Base-by-base conservation (phyloP, 108 stramenopile species). In the Schizochytrium sp. region DNA sequence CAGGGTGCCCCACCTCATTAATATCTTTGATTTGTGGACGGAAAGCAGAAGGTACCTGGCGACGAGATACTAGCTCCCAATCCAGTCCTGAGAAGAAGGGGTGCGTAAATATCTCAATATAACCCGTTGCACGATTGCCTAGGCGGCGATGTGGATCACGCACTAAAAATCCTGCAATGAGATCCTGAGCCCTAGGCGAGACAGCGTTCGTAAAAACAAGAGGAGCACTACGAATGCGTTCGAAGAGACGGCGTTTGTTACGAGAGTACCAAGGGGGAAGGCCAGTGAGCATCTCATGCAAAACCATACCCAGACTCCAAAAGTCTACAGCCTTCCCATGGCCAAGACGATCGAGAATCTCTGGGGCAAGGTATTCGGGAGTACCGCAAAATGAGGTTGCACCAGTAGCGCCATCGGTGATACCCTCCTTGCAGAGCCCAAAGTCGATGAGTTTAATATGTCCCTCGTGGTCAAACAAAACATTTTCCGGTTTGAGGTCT, bases 201-300 rank as follows among this genome's bases (percentile, higher is more conserved):
- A 87, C 2, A 15, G n/a, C 8, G 5, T 15, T 13, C 0, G 87
- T 55, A 38, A 87, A 56, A 42, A 40, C 56, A 40, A 87, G 87
- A 0, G 50, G 44, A 3, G 50, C 87, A 44, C 38, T 56, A 0
- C 55, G 55, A 41, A 87, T 88, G 5, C 97, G 89, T 60, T 96
- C 95, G 93, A 98, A 98, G n/a, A 99, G 95, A 89, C 97, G 96
- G 19, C 96, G 93, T 90, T 97, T 90, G 92, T 99, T 97, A 57
- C 96, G 96, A 3, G 98, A 98, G 92, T 98, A 99, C 98, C 98
- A 98, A 38, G 97, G 98, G 8, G 97, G 97, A 44, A 98, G 92
- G 42, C 97, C 97, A n/a, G 98, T 98, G 94, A 98, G 96, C 97
- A 98, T 97, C 94, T 99, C 97, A 91, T 95, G 97, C 44, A 95